Base-by-base conservation (phyloP, 257 asterid species). In the Forsythia suspensa region DNA sequence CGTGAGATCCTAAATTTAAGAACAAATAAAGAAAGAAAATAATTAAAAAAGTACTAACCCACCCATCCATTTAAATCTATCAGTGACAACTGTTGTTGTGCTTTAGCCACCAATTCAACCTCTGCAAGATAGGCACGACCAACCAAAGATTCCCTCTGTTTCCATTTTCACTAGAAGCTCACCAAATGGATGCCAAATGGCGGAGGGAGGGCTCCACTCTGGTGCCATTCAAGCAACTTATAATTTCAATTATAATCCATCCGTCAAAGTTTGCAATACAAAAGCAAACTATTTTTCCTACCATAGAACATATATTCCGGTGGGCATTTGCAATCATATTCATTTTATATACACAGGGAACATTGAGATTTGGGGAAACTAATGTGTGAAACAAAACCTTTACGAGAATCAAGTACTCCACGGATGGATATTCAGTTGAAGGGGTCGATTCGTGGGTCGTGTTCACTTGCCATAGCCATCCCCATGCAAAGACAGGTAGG, bases 401-500 rank as follows among this genome's bases (percentile, higher is more conserved):
- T 9, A 24, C 48, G 1, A 13, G 13, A 51, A 21, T 63, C 46
- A 48, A 38, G 46, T 71, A 61, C 44, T 55, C 42, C 13, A 39
- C 39, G 7, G 39, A 43, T 1, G 72, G 29, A 21, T 20, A 69
- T 65, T 89, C 78, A 89, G 81, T 93, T 97, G 48, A 93, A 93
- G 24, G 98, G 98, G 77, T 94, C 98, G 61, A 92, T 91, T 55
- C 98, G 89, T 8, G 97, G 97, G 74, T 92, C 97, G 59, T 94
- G 98, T 87, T 94, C 98, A 24, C 96, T 94, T 13, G 98, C 97
- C 97, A 94, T 92, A 55, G 95, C 97, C 97, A 91, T 94, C 75
- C 98, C 97, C 1, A 97, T 94, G 87, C 98, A 94, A 73, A 94
- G 97, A 85, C 98, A 94, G 0, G 97, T 92, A 36, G 98, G 99